A percentile compares a stretch with the other conserved stretches of the same genome.
Conservation (phyloP, 495 filamentous ascomycete species). For the Aspergillus baeticus region DNA sequence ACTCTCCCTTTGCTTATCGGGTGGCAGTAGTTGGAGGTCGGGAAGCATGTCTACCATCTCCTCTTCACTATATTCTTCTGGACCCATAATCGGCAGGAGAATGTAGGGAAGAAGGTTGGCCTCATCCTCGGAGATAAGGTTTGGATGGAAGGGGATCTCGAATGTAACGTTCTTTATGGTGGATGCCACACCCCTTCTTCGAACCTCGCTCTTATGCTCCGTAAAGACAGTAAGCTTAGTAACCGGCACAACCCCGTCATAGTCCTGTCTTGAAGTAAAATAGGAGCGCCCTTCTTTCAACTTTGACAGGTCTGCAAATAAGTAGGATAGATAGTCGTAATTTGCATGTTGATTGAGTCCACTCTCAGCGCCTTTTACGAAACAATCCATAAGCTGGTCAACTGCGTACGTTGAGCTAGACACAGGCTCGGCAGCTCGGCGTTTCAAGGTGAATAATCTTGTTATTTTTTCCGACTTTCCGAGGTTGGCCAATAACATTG, state of each 20-base stretch:
- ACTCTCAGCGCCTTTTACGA: slow-evolving; percentile 84
- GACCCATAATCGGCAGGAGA: slow-evolving; percentile 64
- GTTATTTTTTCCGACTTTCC: slow-evolving; percentile 73
- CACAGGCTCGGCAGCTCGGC: slow-evolving; percentile 56
- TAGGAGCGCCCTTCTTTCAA: slow-evolving; percentile 70
- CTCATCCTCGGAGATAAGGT: slow-evolving; percentile 69
- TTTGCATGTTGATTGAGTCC: slow-evolving; percentile 81
- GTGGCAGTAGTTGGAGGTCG: slow-evolving; percentile 82
- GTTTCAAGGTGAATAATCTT: slow-evolving; percentile 62
- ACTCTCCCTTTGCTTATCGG: slow-evolving; percentile 79
- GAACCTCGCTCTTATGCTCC: slow-evolving; percentile 74
- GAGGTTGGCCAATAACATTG: slow-evolving; percentile 93
- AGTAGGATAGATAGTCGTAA: slow-evolving; percentile 88
- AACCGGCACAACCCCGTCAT: slow-evolving; percentile 77
- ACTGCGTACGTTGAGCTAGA: slow-evolving; percentile 70
- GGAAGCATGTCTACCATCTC: slow-evolving; percentile 79
- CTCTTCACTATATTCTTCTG: slow-evolving; percentile 57
- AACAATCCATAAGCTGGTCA: slow-evolving; percentile 91
- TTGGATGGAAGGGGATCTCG: slow-evolving; percentile 66
- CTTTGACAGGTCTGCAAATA: slow-evolving; percentile 91
- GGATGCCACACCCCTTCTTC: slow-evolving; percentile 86
- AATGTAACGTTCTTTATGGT: slow-evolving; percentile 86
- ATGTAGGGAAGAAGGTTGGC: slow-evolving; percentile 85
- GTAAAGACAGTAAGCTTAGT: slow-evolving; percentile 92
- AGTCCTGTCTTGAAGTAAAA: slow-evolving; percentile 68